Percentiles rank a stretch among this genome's conserved stretches.
Conservation (phyloP, 23 red algal genomes). For the Agarophyton chilense region DNA sequence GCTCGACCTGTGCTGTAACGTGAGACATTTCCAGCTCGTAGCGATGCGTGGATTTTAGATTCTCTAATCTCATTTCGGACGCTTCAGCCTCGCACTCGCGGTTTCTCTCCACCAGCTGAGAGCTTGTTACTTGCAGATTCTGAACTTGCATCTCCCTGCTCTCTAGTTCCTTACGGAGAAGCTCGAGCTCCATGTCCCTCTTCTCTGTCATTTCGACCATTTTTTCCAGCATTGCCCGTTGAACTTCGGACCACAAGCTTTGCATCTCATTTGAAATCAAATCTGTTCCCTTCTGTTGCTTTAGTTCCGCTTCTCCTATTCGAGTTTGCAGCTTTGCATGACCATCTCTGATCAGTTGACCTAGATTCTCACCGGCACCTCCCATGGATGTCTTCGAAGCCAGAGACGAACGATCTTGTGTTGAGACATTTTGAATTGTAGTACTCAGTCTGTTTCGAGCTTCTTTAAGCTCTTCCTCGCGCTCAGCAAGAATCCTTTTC, state of each 20-base stretch:
- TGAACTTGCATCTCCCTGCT: conserved; percentile 7
- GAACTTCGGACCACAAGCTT: conserved; percentile 37
- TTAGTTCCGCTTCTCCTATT: conserved; percentile 34
- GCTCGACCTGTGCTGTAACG: conserved; percentile 53
- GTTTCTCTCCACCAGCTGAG: conserved; percentile 38
- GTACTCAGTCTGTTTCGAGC: conserved; percentile 30
- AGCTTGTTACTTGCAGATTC: conserved; percentile 19
- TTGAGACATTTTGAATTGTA: conserved; percentile 41
- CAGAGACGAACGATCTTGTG: conserved; percentile 23
- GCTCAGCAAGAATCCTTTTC: conserved; percentile 48
- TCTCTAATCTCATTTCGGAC: conserved; percentile 44
- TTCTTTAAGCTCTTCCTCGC: conserved; percentile 43
- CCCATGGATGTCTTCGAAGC: conserved; percentile 44
- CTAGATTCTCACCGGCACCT: conserved; percentile 11
- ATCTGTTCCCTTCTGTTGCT: not conserved
- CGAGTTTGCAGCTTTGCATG: conserved; percentile 41
- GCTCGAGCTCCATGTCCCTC: conserved; percentile 44
- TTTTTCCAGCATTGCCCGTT: conserved; percentile 42
- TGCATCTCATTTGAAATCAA: conserved; percentile 31
- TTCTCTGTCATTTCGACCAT: conserved; percentile 66
- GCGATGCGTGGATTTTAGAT: conserved; percentile 32
- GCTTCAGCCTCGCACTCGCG: conserved; percentile 23
- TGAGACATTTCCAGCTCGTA: conserved; percentile 62
- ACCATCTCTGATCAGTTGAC: conserved; percentile 31
- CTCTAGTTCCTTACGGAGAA: conserved; percentile 32